Conservation (phyloP, 202 grass and related monocot species). For the Setaria italica region DNA sequence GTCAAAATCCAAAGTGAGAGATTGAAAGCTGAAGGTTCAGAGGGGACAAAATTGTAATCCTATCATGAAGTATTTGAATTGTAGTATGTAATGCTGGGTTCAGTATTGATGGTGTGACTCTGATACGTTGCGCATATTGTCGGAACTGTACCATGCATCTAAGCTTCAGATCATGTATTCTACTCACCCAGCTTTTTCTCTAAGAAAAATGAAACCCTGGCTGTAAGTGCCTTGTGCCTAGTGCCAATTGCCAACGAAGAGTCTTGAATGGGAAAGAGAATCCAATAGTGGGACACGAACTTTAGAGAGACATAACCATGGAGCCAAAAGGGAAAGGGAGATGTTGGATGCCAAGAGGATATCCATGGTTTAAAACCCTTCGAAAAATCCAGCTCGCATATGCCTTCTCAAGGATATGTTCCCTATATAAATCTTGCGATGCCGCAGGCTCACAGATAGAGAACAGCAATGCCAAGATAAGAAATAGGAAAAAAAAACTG, state of each 20-base stretch:
- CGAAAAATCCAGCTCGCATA: conserved; percentile 41
- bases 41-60: conserved; percentile 19
- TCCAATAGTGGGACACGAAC: conserved; percentile 41
- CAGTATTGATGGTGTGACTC: background rate
- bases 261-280: conserved; percentile 55
- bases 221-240: background rate
- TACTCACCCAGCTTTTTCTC: background rate
- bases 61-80: conserved; percentile 1
- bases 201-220: background rate
- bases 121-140: conserved; percentile 30
- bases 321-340: conserved; percentile 37
- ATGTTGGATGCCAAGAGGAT: conserved; percentile 57
- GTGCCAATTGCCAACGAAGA: conserved; percentile 23
- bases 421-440: conserved; percentile 58
- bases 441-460: conserved; percentile 36
- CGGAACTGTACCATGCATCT: background rate
- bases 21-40: conserved; percentile 30
- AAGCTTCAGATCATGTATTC: background rate
- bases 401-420: conserved; percentile 40
- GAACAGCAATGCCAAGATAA: conserved; percentile 16
- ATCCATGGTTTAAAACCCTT: conserved; percentile 70
- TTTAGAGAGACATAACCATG: conserved; percentile 45
- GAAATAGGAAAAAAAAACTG: background rate
- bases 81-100: conserved; percentile 25
- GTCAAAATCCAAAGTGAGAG: conserved; percentile 70